Percentiles rank a stretch among this genome's conserved stretches.
These are phyloP conservation scores for Micractinium conductrix DNA, from an alignment of 139 green algal species.

Conservation along the genomic window DNA sequence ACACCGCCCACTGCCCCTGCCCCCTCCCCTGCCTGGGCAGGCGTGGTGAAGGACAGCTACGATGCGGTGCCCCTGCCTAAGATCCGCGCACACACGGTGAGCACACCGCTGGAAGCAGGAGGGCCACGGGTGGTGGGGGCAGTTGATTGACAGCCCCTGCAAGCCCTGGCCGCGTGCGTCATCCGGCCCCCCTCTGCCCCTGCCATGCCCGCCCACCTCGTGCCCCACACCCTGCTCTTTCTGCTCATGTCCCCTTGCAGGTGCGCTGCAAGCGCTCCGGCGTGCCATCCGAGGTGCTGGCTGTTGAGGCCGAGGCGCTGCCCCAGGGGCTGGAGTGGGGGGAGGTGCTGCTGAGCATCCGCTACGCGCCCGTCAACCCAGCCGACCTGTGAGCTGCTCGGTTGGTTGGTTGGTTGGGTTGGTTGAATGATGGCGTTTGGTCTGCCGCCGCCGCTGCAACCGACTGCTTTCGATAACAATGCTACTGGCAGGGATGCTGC, in stretches of 20 bases:
- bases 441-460: no score
- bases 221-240: constrained; percentile 3
- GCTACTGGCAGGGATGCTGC: no score
- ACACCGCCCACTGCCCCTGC: no score
- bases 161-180: no score
- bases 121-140: background rate
- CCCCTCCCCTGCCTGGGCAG: no score
- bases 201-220: background rate
- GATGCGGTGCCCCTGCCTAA: constrained; percentile 70
- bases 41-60: constrained; percentile 77
- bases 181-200: background rate
- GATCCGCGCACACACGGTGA: constrained; percentile 63
- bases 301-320: constrained; percentile 54
- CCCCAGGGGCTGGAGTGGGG: constrained; percentile 83
- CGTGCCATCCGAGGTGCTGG: constrained; percentile 51
- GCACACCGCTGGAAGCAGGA: background rate
- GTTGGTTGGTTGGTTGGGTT: no score
- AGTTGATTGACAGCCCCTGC: no score
- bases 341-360: constrained; percentile 74
- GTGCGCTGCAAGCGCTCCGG: constrained; percentile 50
- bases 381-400: constrained; percentile 75
- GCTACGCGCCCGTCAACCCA: constrained; percentile 69
- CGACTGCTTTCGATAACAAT: no score
- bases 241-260: constrained; percentile 11
- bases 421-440: no score